Base-by-base conservation (phyloP, 169 alveolate species). In the Hepatocystis sp. region DNA sequence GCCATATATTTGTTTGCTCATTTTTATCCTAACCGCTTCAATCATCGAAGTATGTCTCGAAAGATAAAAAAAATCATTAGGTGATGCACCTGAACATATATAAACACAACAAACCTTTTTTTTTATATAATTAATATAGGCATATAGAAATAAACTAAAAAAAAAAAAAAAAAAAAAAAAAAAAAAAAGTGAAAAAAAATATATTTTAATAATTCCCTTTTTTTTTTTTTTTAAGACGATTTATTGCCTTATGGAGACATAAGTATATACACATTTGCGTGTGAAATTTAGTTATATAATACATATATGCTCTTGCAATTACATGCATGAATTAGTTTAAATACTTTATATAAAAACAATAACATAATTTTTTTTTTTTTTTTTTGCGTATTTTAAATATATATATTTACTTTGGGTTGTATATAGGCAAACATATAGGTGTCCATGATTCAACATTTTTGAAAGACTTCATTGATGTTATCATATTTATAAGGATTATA, bases 381-480 rank as follows among this genome's bases (percentile, higher is more conserved):
- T 23, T 17, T 63, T 27, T 11, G 17, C 42, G 4, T 52, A n/a
- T n/a, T n/a, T n/a, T n/a, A n/a, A n/a, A n/a, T n/a, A n/a, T n/a
- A n/a, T n/a, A n/a, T n/a, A n/a, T n/a, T 10, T 39, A 89, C 94
- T 90, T 86, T 85, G 91, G 91, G 51, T 91, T 88, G 63, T 84
- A 68, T 61, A 85, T 84, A 15, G 98, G 98, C 42, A 96, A 90
- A 60, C 98, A 96, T 39, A 96, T 84, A 11, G 98, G 98, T 0
- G 96, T 95, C 96, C 97, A 96, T 39, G 95, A 91, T 86, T 96
- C 98, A 49, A 93, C 94, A 63, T 94, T 95, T 63, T 95, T 92
- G 34, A 96, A 86, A 56, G 96, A 90, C 46, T 93, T 91, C 61
- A 95, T 92, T 15, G 97, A 91, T 65, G 84, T 90, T 27, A 96